Evolutionary conservation across 805 yeast genomes (phyloP).

Genomic region (Wickerhamomyces ciferrii): DNA sequence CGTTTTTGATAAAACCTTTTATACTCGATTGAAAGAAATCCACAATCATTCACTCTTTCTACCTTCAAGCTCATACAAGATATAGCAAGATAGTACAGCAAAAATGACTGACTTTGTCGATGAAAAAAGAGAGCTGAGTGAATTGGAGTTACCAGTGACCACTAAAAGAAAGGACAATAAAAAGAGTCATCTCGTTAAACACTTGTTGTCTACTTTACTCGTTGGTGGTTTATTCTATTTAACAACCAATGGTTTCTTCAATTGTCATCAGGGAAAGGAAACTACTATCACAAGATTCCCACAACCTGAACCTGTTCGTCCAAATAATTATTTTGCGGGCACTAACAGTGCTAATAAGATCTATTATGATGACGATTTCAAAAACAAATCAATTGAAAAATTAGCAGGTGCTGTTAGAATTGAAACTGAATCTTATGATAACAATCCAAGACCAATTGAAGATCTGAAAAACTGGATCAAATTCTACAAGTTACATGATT

Average conservation of each 20-base stretch:
- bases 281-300: not conserved
- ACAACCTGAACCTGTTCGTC: not conserved
- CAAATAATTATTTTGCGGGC: not conserved
- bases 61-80: too few relatives aligned
- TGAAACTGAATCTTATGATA: conserved; percentile 59
- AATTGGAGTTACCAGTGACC: not conserved
- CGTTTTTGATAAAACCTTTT: not conserved
- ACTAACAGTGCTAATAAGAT: conserved; percentile 1
- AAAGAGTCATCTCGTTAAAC: not conserved
- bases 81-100: too few relatives aligned
- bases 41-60: too few relatives aligned
- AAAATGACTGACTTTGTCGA: not conserved
- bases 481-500: conserved; percentile 35
- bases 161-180: not conserved
- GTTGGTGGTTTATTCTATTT: not conserved
- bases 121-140: not conserved
- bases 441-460: conserved; percentile 23
- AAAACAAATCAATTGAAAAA: conserved; percentile 33
- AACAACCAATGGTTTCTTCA: not conserved
- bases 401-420: conserved; percentile 56
- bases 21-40: too few relatives aligned
- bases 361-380: conserved; percentile 1
- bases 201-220: not conserved
- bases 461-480: conserved; percentile 28
- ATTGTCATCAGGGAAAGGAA: not conserved